Percentiles rank a stretch among this genome's conserved stretches.
phyloP scores from a whole-genome alignment of 2,329 filamentous ascomycete species.

The Xylariaceae sp. region DNA sequence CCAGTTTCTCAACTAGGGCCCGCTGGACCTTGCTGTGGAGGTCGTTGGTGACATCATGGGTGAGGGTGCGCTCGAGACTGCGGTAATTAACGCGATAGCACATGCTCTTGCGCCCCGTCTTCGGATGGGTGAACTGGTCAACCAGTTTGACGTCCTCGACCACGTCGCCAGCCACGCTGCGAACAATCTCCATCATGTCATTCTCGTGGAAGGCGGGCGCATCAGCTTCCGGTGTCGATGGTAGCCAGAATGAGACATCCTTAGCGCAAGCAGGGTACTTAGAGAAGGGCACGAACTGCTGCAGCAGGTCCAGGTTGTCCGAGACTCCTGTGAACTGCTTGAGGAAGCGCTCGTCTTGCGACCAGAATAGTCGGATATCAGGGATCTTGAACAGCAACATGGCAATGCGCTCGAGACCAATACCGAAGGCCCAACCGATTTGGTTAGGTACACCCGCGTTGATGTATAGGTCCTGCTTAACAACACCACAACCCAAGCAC shows the following conservation, averaged over 20 bases:
- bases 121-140: constrained; percentile 85
- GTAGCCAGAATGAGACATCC: constrained; percentile 92
- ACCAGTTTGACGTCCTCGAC: constrained; percentile 83
- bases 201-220: constrained; percentile 74
- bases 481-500: constrained; percentile 86
- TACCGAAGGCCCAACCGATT: constrained; percentile 91
- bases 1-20: constrained; percentile 63
- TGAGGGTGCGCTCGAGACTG: constrained; percentile 85
- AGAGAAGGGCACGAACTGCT: constrained; percentile 78
- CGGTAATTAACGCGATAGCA: constrained; percentile 94
- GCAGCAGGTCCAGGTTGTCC: constrained; percentile 43
- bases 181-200: constrained; percentile 93
- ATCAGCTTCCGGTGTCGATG: constrained; percentile 36
- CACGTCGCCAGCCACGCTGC: constrained; percentile 72
- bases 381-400: constrained; percentile 97
- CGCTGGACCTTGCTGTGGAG: constrained; percentile 65
- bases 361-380: constrained; percentile 97
- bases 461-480: constrained; percentile 74
- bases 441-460: constrained; percentile 70
- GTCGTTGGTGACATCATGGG: constrained; percentile 70
- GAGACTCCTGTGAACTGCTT: constrained; percentile 69
- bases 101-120: constrained; percentile 74
- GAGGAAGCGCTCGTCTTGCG: constrained; percentile 76
- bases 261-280: constrained; percentile 85
- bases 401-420: constrained; percentile 89